Conservation (phyloP, 2,329 filamentous ascomycete genomes). For the Microascus cirrosus region DNA sequence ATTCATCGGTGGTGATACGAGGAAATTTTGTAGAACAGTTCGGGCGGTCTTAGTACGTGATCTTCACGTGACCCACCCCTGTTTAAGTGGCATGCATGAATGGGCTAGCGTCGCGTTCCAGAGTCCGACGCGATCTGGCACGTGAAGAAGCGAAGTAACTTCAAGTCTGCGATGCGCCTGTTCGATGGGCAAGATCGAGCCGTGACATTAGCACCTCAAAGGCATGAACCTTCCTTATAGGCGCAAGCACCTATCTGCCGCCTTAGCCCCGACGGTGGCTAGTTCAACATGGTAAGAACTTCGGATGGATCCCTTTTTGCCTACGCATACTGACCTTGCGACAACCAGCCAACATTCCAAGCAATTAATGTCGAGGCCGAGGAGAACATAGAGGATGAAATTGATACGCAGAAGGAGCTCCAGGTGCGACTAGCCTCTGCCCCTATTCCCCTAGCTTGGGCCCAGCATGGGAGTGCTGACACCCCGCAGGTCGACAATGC, state of each 20-base stretch:
- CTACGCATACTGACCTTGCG: conserved; percentile 4
- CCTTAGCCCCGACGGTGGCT: not conserved
- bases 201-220: not conserved
- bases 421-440: conserved; percentile 37
- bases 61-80: not conserved
- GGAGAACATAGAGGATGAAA: conserved; percentile 77
- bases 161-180: not conserved
- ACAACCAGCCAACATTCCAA: conserved; percentile 54
- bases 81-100: not conserved
- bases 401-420: conserved; percentile 91
- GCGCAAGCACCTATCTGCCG: conserved; percentile 1
- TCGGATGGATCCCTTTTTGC: not conserved
- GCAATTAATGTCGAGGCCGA: conserved; percentile 92
- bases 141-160: not conserved
- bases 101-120: not conserved
- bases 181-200: not conserved
- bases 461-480: not conserved
- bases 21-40: not conserved
- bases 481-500: conserved; percentile 71
- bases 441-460: not conserved
- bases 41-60: not conserved
- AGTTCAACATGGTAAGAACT: not conserved
- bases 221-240: not conserved
- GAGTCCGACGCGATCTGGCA: not conserved
- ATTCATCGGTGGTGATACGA: not conserved